Evolutionary conservation across 805 yeast genomes (phyloP).

Genomic region (Nakazawaea holstii): DNA sequence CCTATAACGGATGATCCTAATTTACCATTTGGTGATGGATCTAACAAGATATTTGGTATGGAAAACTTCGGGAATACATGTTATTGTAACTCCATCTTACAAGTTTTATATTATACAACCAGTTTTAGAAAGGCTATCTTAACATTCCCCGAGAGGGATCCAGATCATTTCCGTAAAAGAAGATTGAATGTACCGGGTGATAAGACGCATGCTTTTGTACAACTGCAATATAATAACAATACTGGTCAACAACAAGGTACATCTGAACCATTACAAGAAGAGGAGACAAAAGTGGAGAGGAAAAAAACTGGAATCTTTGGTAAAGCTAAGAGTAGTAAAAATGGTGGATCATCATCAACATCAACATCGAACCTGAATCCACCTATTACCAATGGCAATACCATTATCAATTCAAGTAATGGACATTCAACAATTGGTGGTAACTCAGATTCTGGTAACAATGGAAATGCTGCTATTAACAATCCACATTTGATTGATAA

Average conservation of each 20-base stretch:
- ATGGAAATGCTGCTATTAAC: slow-evolving; percentile 10
- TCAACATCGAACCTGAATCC: not conserved
- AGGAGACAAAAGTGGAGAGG: not conserved
- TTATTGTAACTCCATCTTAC: slow-evolving; percentile 89
- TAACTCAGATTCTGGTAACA: slow-evolving; percentile 10
- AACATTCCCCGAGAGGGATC: slow-evolving; percentile 37
- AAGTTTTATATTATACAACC: slow-evolving; percentile 73
- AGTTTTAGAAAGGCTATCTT: slow-evolving; percentile 58
- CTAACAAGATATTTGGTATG: slow-evolving; percentile 68
- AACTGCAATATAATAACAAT: slow-evolving; percentile 10
- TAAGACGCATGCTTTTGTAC: slow-evolving; percentile 33
- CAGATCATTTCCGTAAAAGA: slow-evolving; percentile 27
- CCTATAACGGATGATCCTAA: slow-evolving; percentile 17
- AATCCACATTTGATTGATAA: slow-evolving; percentile 9
- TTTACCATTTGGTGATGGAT: slow-evolving; percentile 61
- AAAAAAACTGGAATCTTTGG: not conserved
- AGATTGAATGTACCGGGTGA: slow-evolving; percentile 34
- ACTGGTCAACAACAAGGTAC: not conserved
- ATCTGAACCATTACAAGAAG: not conserved
- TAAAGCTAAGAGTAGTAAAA: too few relatives aligned
- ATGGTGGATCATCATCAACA: not conserved
- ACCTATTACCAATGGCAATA: slow-evolving; percentile 1
- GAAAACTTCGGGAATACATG: slow-evolving; percentile 91
- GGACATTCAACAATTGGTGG: slow-evolving; percentile 3
- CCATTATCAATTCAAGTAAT: slow-evolving; percentile 5